A percentile compares a stretch with the other conserved stretches of the same genome.
These are phyloP conservation scores for Entrophospora sp. DNA, from an alignment of 192 early-diverging fungal genomes.

Conservation along the genomic window DNA sequence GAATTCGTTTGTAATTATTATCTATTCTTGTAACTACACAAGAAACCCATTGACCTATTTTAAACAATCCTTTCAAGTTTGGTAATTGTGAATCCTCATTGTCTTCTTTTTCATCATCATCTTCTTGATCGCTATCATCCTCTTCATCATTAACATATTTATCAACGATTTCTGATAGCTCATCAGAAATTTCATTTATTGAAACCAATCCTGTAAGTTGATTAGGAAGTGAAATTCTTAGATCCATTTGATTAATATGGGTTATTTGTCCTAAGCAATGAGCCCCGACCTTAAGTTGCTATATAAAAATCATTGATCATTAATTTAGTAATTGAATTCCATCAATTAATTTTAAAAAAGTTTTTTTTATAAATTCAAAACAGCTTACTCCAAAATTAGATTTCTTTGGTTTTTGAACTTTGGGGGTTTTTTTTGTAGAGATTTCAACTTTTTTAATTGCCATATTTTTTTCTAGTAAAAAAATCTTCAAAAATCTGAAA, in stretches of 20 bases:
- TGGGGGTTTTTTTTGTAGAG: too few relatives aligned
- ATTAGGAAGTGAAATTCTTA: slow-evolving; percentile 76
- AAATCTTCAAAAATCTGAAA: too few relatives aligned
- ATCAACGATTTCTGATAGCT: slow-evolving; percentile 62
- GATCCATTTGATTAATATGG: slow-evolving; percentile 69
- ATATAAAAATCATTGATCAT: too few relatives aligned
- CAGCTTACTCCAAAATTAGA: too few relatives aligned
- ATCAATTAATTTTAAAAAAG: too few relatives aligned
- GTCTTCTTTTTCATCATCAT: slow-evolving; percentile 29
- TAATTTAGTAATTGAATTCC: too few relatives aligned
- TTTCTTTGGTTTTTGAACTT: too few relatives aligned
- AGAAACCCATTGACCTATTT: slow-evolving; percentile 76
- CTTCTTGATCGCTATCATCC: slow-evolving; percentile 40
- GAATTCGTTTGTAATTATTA: slow-evolving; percentile 48
- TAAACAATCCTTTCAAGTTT: slow-evolving; percentile 57
- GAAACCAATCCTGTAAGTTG: slow-evolving; percentile 74
- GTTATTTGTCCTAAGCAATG: slow-evolving; percentile 69
- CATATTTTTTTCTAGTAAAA: too few relatives aligned
- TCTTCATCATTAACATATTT: slow-evolving; percentile 52
- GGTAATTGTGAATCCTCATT: slow-evolving; percentile 48
- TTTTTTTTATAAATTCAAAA: too few relatives aligned
- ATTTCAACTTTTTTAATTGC: too few relatives aligned
- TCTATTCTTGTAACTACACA: slow-evolving; percentile 58
- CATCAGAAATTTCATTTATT: slow-evolving; percentile 79
- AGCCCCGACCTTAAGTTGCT: slow-evolving; percentile 66